Conservation (phyloP, 106 monocot genomes). For the Amphibolis antarctica region DNA sequence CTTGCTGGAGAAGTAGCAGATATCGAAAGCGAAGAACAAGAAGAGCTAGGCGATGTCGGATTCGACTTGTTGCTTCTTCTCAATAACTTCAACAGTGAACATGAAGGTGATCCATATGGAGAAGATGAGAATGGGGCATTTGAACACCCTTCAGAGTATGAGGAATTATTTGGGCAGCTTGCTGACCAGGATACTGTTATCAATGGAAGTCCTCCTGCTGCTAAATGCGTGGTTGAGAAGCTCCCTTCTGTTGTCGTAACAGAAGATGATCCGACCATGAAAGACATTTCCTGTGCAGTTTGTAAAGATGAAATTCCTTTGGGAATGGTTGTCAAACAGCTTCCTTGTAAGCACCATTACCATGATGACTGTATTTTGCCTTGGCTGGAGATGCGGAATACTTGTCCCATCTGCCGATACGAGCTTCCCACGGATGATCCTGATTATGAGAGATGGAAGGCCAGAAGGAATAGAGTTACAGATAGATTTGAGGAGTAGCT, state of each 20-base stretch:
- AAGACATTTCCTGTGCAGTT: slow-evolving; percentile 36
- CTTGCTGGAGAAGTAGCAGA: too few species aligned
- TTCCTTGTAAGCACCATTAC: slow-evolving; percentile 61
- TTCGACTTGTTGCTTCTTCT: too few species aligned
- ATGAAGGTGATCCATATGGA: background rate
- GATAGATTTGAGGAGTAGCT: too few species aligned
- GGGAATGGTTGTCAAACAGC: slow-evolving; percentile 39
- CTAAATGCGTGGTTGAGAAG: slow-evolving; percentile 40
- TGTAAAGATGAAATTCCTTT: slow-evolving; percentile 59
- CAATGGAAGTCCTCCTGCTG: slow-evolving; percentile 49
- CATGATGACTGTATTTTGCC: slow-evolving; percentile 74
- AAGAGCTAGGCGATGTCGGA: too few species aligned
- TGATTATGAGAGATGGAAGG: slow-evolving; percentile 38
- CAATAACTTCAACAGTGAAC: too few species aligned
- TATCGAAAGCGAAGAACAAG: too few species aligned
- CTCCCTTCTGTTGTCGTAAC: slow-evolving; percentile 40
- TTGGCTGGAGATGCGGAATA: slow-evolving; percentile 61
- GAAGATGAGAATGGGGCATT: slow-evolving; percentile 39
- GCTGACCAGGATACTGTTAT: slow-evolving; percentile 24
- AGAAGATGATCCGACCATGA: slow-evolving; percentile 20
- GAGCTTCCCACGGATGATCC: slow-evolving; percentile 65
- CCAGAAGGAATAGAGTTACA: slow-evolving; percentile 9
- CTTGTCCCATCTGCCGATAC: slow-evolving; percentile 70
- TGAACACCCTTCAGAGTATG: slow-evolving; percentile 40
- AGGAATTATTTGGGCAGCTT: slow-evolving; percentile 45